Evolutionary conservation across 306 rosid species (phyloP), one percentile per base, ranked within the genome.

Genomic region (Hylodesmum podocarpum): DNA sequence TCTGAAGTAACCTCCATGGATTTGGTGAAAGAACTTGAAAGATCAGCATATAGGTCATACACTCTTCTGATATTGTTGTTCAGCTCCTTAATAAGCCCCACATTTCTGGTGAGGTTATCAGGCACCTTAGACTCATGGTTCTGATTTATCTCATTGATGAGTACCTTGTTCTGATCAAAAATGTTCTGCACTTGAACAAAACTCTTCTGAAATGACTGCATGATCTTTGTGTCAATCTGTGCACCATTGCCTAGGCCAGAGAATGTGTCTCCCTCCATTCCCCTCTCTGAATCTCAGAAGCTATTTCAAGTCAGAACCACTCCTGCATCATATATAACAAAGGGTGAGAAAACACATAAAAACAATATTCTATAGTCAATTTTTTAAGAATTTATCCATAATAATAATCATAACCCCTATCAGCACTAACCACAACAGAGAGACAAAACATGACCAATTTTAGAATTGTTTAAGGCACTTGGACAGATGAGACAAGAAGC

Each of bases 61-160:
- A 95, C 99, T 87, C 92, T 89, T 76, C 94, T 88, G 47, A 95
- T 90, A 49, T 95, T 95, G 89, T 87, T 90, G 88, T 95, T 95
- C 41, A 95, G 91, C 88, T 95, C 99, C 81, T 85, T 84, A 66
- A 95, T 95, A 50, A 95, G 85, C 22, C 90, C 94, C 80, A 92
- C 97, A 79, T 95, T 95, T 66, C 96, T 84, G 86, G 81, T 90
- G 8, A 95, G 87, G 70, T 95, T 92, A 84, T 95, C 97, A 22
- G 99, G 96, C 44, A 90, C 80, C 79, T 89, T 95, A 12, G 99
- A 95, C 78, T 95, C 99, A 7, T 95, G 99, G 73, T 95, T 95
- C 79, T 92, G 97, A 89, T 95, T 95, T 83, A 95, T 95, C 89
- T 95, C 93, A 57, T 86, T 95, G 84, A 95, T 95, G 36, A 95